Evolutionary conservation across 345 rosid genomes (phyloP).

Genomic region (Populus davidiana): DNA sequence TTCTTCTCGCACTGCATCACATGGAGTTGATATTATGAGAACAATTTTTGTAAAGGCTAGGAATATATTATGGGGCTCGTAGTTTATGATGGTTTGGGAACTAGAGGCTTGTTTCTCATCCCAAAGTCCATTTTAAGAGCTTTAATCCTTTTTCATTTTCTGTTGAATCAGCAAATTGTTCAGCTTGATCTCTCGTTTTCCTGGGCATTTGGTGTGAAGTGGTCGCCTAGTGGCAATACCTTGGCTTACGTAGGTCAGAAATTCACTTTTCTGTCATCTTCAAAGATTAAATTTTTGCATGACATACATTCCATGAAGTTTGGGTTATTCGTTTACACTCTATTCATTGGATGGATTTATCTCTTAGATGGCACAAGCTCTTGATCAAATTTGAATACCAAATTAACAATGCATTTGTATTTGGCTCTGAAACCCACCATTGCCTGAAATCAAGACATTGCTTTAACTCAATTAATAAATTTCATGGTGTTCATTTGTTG

Average conservation of each 20-base stretch:
- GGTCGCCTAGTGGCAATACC: conserved; percentile 98
- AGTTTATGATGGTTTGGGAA: no score
- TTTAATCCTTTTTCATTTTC: conserved; percentile 1
- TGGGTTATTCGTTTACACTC: not conserved
- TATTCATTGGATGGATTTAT: not conserved
- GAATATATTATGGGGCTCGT: no score
- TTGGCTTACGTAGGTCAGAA: conserved; percentile 94
- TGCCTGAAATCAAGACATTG: not conserved
- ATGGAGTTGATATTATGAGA: no score
- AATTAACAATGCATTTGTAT: not conserved
- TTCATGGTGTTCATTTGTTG: not conserved
- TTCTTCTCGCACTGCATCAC: no score
- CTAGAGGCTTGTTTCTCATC: no score
- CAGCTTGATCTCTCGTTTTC: conserved; percentile 99
- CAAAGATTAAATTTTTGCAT: not conserved
- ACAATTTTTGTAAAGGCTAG: no score
- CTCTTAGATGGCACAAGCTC: not conserved
- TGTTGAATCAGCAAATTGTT: conserved; percentile 73
- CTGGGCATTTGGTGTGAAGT: conserved; percentile 98
- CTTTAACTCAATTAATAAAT: not conserved
- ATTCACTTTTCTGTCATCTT: conserved; percentile 18
- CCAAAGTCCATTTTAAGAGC: not conserved
- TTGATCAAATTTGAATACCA: not conserved
- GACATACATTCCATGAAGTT: not conserved
- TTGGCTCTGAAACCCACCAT: not conserved